Percentiles rank a stretch among this genome's conserved stretches.
Conservation (phyloP, 306 rosid species). For the Arachis hypogaea region DNA sequence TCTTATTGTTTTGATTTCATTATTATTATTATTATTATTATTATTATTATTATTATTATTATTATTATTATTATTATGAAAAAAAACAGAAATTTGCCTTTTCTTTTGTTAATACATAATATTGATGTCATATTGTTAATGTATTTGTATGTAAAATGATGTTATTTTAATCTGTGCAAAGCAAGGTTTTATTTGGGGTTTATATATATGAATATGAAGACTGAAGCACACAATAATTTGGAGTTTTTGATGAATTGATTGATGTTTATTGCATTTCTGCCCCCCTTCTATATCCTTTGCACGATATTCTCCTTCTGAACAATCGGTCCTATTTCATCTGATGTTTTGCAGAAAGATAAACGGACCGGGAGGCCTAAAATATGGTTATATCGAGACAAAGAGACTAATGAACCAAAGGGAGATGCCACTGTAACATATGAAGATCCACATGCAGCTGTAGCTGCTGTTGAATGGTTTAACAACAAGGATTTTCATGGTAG, state of each 20-base stretch:
- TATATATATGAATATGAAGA: neutral
- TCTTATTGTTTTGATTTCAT: neutral
- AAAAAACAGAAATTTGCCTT: neutral
- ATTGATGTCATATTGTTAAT: neutral
- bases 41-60: neutral
- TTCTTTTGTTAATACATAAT: too few relatives aligned
- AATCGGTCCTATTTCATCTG: slow-evolving; percentile 25
- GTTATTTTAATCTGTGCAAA: slow-evolving; percentile 11
- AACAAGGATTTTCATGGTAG: slow-evolving; percentile 92
- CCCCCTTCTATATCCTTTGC: neutral
- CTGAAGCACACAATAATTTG: neutral
- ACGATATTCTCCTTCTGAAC: slow-evolving; percentile 3
- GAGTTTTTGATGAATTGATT: slow-evolving; percentile 13
- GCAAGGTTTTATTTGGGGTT: slow-evolving; percentile 11
- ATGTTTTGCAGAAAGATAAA: slow-evolving; percentile 77
- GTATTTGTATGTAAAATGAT: neutral
- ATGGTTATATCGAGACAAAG: slow-evolving; percentile 90
- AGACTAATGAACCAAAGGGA: slow-evolving; percentile 93
- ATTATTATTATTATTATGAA: neutral
- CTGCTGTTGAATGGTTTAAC: slow-evolving; percentile 98
- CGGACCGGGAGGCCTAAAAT: slow-evolving; percentile 91
- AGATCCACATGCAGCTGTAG: slow-evolving; percentile 95
- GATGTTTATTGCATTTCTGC: slow-evolving; percentile 6
- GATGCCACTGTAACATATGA: slow-evolving; percentile 98
- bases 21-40: neutral